Conservation (phyloP, 2,329 filamentous ascomycete species). For the Cladosporium sp. region DNA sequence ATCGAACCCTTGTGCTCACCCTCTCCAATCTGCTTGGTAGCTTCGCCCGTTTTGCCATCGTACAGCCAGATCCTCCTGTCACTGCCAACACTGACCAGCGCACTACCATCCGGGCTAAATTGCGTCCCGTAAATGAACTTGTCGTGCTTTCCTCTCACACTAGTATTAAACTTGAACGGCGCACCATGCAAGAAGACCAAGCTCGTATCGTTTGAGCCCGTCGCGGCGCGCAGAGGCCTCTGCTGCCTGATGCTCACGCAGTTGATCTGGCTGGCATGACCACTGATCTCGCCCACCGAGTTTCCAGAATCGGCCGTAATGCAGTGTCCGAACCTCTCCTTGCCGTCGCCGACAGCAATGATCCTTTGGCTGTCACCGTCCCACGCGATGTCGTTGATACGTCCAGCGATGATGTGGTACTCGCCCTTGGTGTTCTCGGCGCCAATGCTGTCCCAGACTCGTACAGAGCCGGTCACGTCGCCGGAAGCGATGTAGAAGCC, state of each 20-base stretch:
- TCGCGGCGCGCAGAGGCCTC: conserved; percentile 84
- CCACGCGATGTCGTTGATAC: conserved; percentile 96
- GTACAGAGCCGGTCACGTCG: conserved; percentile 76
- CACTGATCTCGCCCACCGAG: conserved; percentile 87
- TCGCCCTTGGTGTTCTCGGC: conserved; percentile 89
- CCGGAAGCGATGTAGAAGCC: conserved; percentile 94
- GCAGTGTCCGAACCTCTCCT: conserved; percentile 88
- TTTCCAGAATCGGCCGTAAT: conserved; percentile 96
- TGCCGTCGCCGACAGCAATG: conserved; percentile 92
- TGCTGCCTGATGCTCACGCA: conserved; percentile 84
- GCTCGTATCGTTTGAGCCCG: conserved; percentile 83
- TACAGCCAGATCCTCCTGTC: conserved; percentile 92
- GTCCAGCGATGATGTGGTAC: conserved; percentile 88
- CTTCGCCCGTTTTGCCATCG: conserved; percentile 91
- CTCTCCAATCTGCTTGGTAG: conserved; percentile 70
- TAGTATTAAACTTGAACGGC: conserved; percentile 94
- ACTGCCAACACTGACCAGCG: conserved; percentile 83
- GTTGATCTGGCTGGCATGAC: conserved; percentile 88
- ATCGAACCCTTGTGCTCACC: conserved; percentile 89
- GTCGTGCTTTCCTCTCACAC: conserved; percentile 71
- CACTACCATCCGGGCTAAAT: conserved; percentile 82
- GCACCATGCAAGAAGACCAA: conserved; percentile 90
- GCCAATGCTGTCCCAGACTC: conserved; percentile 85
- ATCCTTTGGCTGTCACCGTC: conserved; percentile 95
- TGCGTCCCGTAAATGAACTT: conserved; percentile 84